Conservation (phyloP, 1,284 basidiomycete genomes). For the Mycosarcoma mackinlayi region DNA sequence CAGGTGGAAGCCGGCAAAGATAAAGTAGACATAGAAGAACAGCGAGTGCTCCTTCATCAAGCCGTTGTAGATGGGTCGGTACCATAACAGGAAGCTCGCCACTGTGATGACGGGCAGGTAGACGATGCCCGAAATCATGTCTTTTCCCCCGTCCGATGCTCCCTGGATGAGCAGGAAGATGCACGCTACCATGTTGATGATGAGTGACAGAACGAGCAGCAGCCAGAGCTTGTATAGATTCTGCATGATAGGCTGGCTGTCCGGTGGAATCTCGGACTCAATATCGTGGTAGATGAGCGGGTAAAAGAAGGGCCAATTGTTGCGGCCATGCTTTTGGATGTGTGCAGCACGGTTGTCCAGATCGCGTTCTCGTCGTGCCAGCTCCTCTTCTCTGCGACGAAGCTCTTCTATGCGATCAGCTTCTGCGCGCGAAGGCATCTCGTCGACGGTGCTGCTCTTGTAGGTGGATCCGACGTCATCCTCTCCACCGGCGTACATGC, state of each 20-base stretch:
- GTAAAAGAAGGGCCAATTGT: conserved; percentile 91
- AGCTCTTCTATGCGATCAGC: conserved; percentile 75
- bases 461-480: conserved; percentile 47
- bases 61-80: conserved; percentile 90
- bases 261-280: conserved; percentile 84
- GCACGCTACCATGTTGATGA: conserved; percentile 90
- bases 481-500: conserved; percentile 50
- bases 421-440: conserved; percentile 59
- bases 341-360: conserved; percentile 74
- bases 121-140: conserved; percentile 77
- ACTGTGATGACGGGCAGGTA: conserved; percentile 84
- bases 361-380: conserved; percentile 81
- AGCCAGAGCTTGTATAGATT: conserved; percentile 74
- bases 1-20: conserved; percentile 86
- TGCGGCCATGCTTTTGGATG: conserved; percentile 81
- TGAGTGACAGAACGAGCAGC: conserved; percentile 75
- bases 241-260: conserved; percentile 81
- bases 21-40: conserved; percentile 71
- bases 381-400: conserved; percentile 78
- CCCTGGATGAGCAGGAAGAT: conserved; percentile 85
- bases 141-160: conserved; percentile 79
- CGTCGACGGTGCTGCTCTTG: conserved; percentile 36
- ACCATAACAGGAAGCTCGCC: conserved; percentile 87
- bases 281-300: conserved; percentile 95
- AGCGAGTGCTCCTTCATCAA: conserved; percentile 83